Evolutionary conservation across 1,284 basidiomycete species (phyloP).

Genomic region (Afroboletus lepidellus): DNA sequence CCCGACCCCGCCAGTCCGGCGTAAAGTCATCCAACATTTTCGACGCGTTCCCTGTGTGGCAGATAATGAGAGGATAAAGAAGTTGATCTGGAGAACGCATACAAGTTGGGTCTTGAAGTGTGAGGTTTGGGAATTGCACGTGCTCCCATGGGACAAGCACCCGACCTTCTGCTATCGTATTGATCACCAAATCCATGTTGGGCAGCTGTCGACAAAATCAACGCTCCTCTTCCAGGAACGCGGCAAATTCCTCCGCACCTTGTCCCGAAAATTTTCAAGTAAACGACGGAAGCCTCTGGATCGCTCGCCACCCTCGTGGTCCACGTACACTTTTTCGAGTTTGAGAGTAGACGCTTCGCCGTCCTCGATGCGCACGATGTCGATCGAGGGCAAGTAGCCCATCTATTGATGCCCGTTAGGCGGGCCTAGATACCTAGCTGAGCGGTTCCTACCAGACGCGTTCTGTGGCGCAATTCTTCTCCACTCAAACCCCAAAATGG

Average conservation of each 20-base stretch:
- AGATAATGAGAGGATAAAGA: constrained; percentile 3
- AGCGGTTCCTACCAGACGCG: constrained; percentile 53
- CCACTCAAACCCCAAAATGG: constrained; percentile 80
- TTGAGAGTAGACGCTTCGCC: constrained; percentile 50
- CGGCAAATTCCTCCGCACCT: constrained; percentile 40
- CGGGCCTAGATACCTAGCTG: neutral
- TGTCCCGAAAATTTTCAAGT: constrained; percentile 68
- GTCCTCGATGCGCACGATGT: constrained; percentile 72
- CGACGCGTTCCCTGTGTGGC: constrained; percentile 55
- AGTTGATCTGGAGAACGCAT: constrained; percentile 15
- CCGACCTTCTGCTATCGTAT: constrained; percentile 88
- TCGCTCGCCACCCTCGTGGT: constrained; percentile 71
- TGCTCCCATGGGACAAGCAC: constrained; percentile 89
- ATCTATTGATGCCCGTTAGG: constrained; percentile 46
- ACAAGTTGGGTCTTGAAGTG: constrained; percentile 60
- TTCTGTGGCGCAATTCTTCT: constrained; percentile 68
- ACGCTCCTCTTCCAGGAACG: constrained; percentile 1
- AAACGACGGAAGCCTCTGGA: constrained; percentile 75
- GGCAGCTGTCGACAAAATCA: constrained; percentile 58
- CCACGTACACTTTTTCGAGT: constrained; percentile 36
- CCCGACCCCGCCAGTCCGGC: constrained; percentile 81
- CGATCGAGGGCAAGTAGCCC: constrained; percentile 76
- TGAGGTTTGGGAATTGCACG: constrained; percentile 65
- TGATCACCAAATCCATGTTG: constrained; percentile 90
- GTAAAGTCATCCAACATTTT: constrained; percentile 65